Evolutionary conservation across 257 asterid genomes (phyloP).

Genomic region (Primulina tabacum): DNA sequence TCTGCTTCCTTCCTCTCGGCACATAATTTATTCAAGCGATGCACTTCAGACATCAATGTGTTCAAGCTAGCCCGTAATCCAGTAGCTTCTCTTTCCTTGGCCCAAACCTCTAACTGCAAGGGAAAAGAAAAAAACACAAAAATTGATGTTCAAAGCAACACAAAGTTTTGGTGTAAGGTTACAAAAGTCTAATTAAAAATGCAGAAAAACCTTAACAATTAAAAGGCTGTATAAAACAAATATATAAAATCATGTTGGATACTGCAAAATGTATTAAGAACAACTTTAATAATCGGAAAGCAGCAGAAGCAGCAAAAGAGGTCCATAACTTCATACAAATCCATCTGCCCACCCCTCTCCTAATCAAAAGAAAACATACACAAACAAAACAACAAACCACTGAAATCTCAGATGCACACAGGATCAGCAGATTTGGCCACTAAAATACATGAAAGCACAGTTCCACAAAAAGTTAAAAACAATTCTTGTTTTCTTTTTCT

Average conservation of each 20-base stretch:
- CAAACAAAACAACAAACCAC: neutral
- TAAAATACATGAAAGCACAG: neutral
- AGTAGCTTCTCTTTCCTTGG: constrained; percentile 94
- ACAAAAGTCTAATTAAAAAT: neutral
- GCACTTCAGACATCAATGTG: constrained; percentile 80
- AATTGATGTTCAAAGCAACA: constrained; percentile 2
- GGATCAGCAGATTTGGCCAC: constrained; percentile 13
- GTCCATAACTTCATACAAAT: constrained; percentile 7
- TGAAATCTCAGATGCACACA: constrained; percentile 1
- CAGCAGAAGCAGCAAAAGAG: neutral
- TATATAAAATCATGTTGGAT: neutral
- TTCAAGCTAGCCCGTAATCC: constrained; percentile 84
- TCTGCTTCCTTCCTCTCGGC: constrained; percentile 99
- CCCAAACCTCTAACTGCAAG: constrained; percentile 90
- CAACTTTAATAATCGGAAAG: neutral
- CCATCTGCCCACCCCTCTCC: neutral
- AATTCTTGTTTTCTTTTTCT: neutral
- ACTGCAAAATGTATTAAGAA: neutral
- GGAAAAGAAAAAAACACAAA: constrained; percentile 22
- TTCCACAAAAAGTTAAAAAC: constrained; percentile 8
- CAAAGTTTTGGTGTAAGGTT: constrained; percentile 13
- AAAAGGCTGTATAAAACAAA: constrained; percentile 3
- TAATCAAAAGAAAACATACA: neutral
- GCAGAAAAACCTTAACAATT: constrained; percentile 8
- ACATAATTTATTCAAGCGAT: constrained; percentile 80